Conservation (phyloP, 495 filamentous ascomycete genomes). For the Neurospora intermedia region DNA sequence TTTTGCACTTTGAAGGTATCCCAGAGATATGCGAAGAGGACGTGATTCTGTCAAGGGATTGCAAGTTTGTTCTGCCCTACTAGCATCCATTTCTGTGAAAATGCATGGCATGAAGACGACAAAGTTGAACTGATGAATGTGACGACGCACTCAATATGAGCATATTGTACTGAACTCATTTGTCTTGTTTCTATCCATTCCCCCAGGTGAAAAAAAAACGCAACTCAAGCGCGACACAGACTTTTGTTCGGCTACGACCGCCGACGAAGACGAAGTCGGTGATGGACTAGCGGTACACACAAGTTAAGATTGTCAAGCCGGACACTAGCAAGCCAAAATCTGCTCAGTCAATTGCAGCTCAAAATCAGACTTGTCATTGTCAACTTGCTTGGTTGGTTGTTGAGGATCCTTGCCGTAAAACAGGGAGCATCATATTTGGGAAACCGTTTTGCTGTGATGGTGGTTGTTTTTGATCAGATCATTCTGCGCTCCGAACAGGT, state of each 20-base stretch:
- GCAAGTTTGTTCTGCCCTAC: not conserved
- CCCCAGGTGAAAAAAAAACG: not conserved
- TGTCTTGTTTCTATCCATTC: not conserved
- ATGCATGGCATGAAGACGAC: not conserved
- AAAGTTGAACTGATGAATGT: not conserved
- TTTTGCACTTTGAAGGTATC: not conserved
- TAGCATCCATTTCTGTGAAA: not conserved
- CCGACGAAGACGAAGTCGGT: not conserved
- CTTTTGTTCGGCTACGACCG: not conserved
- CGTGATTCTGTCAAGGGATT: not conserved
- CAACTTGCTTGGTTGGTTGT: not conserved
- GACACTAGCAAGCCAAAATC: not conserved
- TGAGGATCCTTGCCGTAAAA: not conserved
- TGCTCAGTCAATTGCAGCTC: not conserved
- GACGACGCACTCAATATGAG: not conserved
- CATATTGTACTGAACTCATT: not conserved
- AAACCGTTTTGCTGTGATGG: not conserved
- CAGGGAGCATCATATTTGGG: not conserved
- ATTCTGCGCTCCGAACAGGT: not conserved
- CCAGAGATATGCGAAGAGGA: not conserved
- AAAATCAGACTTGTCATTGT: not conserved
- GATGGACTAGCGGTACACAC: not conserved
- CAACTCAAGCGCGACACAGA: not conserved
- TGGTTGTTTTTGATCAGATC: not conserved
- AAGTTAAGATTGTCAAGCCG: not conserved